phyloP scores from a whole-genome alignment of 2,329 filamentous ascomycete genomes.

The Fusarium agapanthi region DNA sequence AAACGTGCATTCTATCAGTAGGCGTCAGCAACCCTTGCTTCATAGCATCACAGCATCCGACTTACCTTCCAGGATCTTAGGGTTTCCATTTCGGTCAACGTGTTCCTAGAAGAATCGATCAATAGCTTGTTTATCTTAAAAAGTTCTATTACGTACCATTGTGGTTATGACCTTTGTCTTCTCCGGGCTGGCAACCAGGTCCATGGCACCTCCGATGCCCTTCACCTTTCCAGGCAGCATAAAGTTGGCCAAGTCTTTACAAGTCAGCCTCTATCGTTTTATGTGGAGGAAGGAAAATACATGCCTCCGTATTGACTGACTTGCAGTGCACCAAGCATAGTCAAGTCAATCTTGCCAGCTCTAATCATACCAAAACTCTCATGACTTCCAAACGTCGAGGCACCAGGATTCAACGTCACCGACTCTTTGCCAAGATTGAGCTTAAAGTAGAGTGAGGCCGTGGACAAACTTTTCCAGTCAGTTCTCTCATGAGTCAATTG shows the following conservation, averaged over 20 bases:
- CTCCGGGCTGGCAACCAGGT: constrained; percentile 85
- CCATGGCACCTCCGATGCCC: constrained; percentile 93
- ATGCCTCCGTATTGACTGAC: constrained; percentile 69
- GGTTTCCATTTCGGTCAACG: constrained; percentile 89
- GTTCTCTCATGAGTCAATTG: background rate
- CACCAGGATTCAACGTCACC: constrained; percentile 80
- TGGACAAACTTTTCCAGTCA: too few species aligned
- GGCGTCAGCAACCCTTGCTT: background rate
- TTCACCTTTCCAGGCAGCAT: constrained; percentile 93
- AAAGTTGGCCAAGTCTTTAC: constrained; percentile 81
- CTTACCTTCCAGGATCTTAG: constrained; percentile 86
- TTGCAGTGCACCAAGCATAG: constrained; percentile 89
- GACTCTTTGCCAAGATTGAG: constrained; percentile 93
- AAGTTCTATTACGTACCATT: constrained; percentile 64
- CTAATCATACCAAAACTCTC: constrained; percentile 87
- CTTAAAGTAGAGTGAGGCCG: too few species aligned
- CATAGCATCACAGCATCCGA: background rate
- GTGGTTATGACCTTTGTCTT: constrained; percentile 90
- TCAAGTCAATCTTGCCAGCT: constrained; percentile 81
- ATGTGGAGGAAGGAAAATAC: rapidly evolving
- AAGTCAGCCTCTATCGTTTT: background rate
- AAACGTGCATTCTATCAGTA: constrained; percentile 71
- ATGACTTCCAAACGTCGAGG: constrained; percentile 81
- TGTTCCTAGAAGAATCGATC: constrained; percentile 64
- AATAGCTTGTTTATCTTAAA: rapidly evolving